Base-by-base conservation (phyloP, 2,329 filamentous ascomycete species). In the Aspergillus uvarum region DNA sequence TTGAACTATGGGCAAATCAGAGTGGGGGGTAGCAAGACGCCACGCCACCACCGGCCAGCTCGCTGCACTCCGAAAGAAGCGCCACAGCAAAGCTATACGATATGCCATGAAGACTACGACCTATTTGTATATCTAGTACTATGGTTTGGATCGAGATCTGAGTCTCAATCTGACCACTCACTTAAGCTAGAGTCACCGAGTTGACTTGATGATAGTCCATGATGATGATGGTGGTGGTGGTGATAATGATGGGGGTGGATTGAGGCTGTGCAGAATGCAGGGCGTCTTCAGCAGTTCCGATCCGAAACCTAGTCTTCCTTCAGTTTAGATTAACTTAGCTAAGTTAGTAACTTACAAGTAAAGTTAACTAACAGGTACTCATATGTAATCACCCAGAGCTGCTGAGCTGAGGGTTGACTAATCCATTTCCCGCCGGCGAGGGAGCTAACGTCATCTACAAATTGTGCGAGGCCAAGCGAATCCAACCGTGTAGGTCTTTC, bases 201-300 rank as follows among this genome's bases (percentile, higher is more conserved):
- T n/a, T 44, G 38, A 7, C 38, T 44, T 16, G 16, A 58, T 59
- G 63, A 69, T 65, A 51, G 32, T 16, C 52, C 60, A 62, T 66
- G 59, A 55, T 22, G 26, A 26, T 29, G 26, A 8, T 29, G 8
- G 26, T 8, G 26, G 8, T 10, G 24, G 24, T 26, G 24, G 8
- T 7, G 24, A 7, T 26, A 2, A 26, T 26, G 6, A 26, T 26
- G 52, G 42, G 24, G 53, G 53, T 60, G 42, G 31, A 57, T 57
- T 51, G 53, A 48, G 53, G 53, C 53, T 55, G 53, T 55, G 53
- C 53, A 44, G 53, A 29, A 16, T 35, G 32, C 32, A 35, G 12
- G 32, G 26, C 53, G 26, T 48, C 53, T 55, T 35, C 53, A 55
- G 53, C 47, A 21, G 26, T 21, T 48, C 7, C 16, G 42, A 55